Evolutionary conservation across 306 rosid species (phyloP), one percentile per base, ranked within the genome.

Genomic region (Vigna hirtella): DNA sequence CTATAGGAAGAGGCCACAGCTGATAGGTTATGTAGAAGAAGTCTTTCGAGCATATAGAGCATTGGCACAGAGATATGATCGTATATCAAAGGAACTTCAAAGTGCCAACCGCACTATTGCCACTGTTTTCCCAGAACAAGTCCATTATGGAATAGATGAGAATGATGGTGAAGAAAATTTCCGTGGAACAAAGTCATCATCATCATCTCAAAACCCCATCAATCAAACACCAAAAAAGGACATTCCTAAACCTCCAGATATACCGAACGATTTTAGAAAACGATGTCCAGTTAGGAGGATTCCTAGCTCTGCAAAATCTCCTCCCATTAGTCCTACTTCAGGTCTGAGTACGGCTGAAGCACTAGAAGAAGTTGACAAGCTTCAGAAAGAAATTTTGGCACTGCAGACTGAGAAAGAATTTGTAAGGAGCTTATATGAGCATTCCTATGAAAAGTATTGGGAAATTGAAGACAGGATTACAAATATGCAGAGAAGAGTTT

Each of bases 381-480:
- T 91, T 70, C 98, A 90, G 48, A 96, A 96, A 81, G 98, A 89
- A 28, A 93, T 88, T 42, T 78, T 93, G 84, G 87, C 85, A 0
- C 47, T 89, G 3, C 98, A 96, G 58, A 96, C 99, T 0, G 98
- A 93, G 81, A 90, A 91, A 87, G 99, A 96, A 83, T 96, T 96
- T 74, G 97, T 90, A 5, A 89, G 91, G 86, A 85, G 93, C 82
- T 72, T 86, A 83, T 91, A 87, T 20, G 97, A 93, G 18, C 86
- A 85, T 28, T 91, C 91, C 17, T 88, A 89, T 52, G 87, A 85
- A 13, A 91, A 86, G 76, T 87, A 88, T 66, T 96, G 94, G 93
- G 93, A 88, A 26, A 88, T 96, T 47, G 98, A 96, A 78, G 76
- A 78, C 36, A 79, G 79, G 77, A 87, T 96, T 65, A 77, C 82